Evolutionary conservation across 306 rosid genomes (phyloP).

Genomic region (Cicer bijugum): DNA sequence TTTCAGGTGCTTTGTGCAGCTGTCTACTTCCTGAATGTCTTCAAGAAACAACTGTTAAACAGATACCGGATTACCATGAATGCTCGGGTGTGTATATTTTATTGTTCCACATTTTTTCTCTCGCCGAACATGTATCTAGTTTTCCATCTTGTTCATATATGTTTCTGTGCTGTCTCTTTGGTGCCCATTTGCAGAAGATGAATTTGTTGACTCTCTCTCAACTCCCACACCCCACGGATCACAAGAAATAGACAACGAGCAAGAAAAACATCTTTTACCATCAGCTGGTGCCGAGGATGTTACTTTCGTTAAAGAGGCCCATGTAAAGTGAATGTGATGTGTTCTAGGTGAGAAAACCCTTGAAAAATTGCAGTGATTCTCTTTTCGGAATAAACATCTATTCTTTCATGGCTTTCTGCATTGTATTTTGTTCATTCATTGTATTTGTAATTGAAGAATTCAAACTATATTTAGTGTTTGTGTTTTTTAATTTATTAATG

Average conservation of each 20-base stretch:
- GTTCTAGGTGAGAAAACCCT: constrained; percentile 36
- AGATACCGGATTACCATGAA: constrained; percentile 75
- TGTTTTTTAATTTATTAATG: constrained; percentile 14
- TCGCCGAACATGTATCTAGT: constrained; percentile 2
- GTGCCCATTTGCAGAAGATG: constrained; percentile 64
- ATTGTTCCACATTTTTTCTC: neutral
- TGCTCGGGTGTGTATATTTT: constrained; percentile 63
- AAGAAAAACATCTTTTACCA: constrained; percentile 66
- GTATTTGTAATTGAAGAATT: constrained; percentile 28
- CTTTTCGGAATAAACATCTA: neutral
- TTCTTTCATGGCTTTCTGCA: constrained; percentile 35
- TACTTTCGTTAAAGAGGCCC: constrained; percentile 64
- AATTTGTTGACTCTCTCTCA: constrained; percentile 59
- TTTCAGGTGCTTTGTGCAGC: constrained; percentile 86
- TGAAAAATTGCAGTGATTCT: constrained; percentile 41
- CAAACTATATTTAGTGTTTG: constrained; percentile 18
- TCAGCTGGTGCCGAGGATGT: constrained; percentile 54
- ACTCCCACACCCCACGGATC: constrained; percentile 55
- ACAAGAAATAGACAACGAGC: constrained; percentile 63
- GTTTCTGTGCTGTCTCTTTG: constrained; percentile 24
- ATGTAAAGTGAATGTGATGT: constrained; percentile 27
- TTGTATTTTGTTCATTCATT: constrained; percentile 41
- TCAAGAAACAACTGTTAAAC: constrained; percentile 79
- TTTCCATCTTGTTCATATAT: constrained; percentile 40
- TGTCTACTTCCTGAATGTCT: constrained; percentile 97